Base-by-base conservation (phyloP, 345 rosid genomes). In the Dipteronia dyeriana region DNA sequence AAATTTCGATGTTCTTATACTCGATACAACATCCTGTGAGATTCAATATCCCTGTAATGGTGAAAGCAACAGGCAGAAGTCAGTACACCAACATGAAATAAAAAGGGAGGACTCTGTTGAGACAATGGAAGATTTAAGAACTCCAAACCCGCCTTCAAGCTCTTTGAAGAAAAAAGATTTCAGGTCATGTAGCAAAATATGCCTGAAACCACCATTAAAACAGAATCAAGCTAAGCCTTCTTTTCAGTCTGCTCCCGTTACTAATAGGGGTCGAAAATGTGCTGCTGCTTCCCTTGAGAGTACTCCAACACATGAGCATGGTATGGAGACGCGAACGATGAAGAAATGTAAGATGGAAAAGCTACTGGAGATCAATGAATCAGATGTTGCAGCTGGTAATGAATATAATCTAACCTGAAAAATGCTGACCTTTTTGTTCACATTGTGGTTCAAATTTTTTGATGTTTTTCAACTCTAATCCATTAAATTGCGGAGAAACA, bases 11-110 rank as follows among this genome's bases (percentile, higher is more conserved):
- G 83, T 85, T 45, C 45, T 59, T 60, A 82, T 85, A 34, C 80
- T 81, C 57, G 82, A 83, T 71, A 60, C n/a, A 10, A 77, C 85
- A 53, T 74, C 71, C 7, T 81, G 85, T 14, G 88, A 87, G 66
- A 85, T 87, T 65, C 71, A 70, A 56, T 85, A 83, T 47, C 81
- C 79, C 47, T 31, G 71, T 13, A 68, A 68, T 43, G 56, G 29
- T 22, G 31, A 45, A n/a, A 20, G 11, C 31, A 19, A 64, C 11
- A 25, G 29, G 39, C 67, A 56, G 22, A 23, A 63, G 10, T 22
- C 63, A 20, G 9, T 4, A 62, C 38, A 1, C 6, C 16, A 67
- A 17, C 7, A 8, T 43, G 53, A 43, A 45, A 41, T 68, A 1
- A 20, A 80, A 68, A 82, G 77, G 51, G 83, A 82, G 51, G 83